Conservation (phyloP, 2,329 filamentous ascomycete genomes). For the Calonectria pseudoturangicola region DNA sequence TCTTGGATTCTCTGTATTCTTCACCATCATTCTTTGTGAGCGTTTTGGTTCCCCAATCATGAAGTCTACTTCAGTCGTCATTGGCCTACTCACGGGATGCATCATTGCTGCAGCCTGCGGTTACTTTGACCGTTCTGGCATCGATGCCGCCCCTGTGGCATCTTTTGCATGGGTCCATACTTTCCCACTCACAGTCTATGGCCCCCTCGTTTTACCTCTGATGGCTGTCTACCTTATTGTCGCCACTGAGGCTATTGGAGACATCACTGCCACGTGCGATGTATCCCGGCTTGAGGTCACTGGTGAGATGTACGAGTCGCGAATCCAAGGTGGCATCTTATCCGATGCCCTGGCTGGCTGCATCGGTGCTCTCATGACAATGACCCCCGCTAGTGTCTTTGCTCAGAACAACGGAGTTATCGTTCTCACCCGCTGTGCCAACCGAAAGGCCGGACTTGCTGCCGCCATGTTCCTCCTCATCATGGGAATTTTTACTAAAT, state of each 20-base stretch:
- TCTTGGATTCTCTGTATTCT: conserved; percentile 86
- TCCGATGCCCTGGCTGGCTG: conserved; percentile 86
- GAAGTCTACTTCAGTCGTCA: conserved; percentile 86
- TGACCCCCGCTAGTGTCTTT: conserved; percentile 87
- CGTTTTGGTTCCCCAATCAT: conserved; percentile 89
- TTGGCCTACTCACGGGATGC: conserved; percentile 84
- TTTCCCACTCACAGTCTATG: conserved; percentile 83
- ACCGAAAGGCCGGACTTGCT: conserved; percentile 86
- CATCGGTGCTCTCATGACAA: conserved; percentile 84
- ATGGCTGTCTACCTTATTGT: conserved; percentile 83
- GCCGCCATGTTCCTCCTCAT: conserved; percentile 85
- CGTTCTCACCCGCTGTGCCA: conserved; percentile 86
- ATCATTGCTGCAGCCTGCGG: conserved; percentile 86
- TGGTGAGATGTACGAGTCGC: conserved; percentile 82
- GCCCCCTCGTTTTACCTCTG: conserved; percentile 82
- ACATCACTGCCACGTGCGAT: conserved; percentile 88
- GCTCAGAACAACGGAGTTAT: conserved; percentile 92
- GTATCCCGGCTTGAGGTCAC: conserved; percentile 85
- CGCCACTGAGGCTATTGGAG: conserved; percentile 86
- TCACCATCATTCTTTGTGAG: conserved; percentile 87
- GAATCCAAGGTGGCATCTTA: conserved; percentile 86
- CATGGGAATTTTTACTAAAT: conserved; percentile 90
- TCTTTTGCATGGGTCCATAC: conserved; percentile 89
- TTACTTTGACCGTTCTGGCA: conserved; percentile 84
- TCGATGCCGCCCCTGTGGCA: conserved; percentile 81